Conservation (phyloP, 1,139 yeast species). For the Lodderomyces elongisporus region DNA sequence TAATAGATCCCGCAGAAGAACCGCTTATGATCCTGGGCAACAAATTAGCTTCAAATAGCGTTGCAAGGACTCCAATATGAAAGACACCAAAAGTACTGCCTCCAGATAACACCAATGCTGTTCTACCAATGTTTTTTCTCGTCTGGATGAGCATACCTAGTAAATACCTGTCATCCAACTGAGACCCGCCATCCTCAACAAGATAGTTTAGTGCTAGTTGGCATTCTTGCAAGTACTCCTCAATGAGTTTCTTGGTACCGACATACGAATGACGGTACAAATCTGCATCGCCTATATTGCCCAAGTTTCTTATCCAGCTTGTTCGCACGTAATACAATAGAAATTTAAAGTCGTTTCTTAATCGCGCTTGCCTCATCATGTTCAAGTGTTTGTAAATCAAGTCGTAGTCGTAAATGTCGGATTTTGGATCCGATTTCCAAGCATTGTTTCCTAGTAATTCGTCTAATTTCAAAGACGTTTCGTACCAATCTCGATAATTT, state of each 20-base stretch:
- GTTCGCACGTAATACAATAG: conserved; percentile 75
- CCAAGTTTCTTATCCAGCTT: conserved; percentile 78
- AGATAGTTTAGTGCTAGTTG: conserved; percentile 53
- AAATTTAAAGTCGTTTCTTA: conserved; percentile 50
- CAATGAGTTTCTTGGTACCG: conserved; percentile 82
- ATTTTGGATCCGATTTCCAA: conserved; percentile 66
- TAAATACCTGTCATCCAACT: conserved; percentile 61
- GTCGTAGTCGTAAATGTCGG: conserved; percentile 67
- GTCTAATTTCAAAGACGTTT: conserved; percentile 60
- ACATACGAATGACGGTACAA: conserved; percentile 73
- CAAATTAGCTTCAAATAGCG: conserved; percentile 66
- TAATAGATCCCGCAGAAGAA: conserved; percentile 92
- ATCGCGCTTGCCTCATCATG: conserved; percentile 61
- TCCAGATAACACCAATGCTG: conserved; percentile 89
- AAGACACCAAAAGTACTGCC: conserved; percentile 93
- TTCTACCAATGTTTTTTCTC: conserved; percentile 84
- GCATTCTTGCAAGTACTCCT: conserved; percentile 79
- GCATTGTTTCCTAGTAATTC: conserved; percentile 52
- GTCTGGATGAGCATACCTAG: conserved; percentile 83
- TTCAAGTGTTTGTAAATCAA: conserved; percentile 49
- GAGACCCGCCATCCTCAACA: conserved; percentile 26
- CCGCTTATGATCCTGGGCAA: conserved; percentile 92
- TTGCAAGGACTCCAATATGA: conserved; percentile 87
- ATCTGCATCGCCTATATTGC: conserved; percentile 80
- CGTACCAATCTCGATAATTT: conserved; percentile 69